Evolutionary conservation across 78 protist species (phyloP), one percentile per base, ranked within the genome.

Genomic region (Protostelium mycophagum): DNA sequence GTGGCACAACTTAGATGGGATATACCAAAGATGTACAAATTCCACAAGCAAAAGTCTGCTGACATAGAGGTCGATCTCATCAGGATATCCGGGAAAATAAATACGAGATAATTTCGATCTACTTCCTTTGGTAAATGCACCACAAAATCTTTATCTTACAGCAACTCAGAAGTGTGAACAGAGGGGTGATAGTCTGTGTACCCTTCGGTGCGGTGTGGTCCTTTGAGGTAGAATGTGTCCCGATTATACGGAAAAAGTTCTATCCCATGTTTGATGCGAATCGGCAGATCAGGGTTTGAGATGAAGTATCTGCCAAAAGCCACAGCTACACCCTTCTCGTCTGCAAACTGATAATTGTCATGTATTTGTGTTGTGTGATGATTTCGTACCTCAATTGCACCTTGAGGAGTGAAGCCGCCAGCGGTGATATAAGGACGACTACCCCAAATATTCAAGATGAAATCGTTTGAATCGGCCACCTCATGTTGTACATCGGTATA

Each of bases 1-100:
- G 86, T 90, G 16, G 95, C 95, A 0, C 90, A 93, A 88, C 89
- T 93, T 28, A 51, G 86, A 36, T 90, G 34, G 38, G 91, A 93
- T n/a, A 28, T 93, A 28, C 95, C 93, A 0, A 1, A 0, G 0
- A 87, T 63, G 89, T 90, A 90, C 85, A 83, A 73, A 88, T 91
- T 90, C 38, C 95, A 93, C 90, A 38, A 38, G 63, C 38, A 93
- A 89, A 31, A 0, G 23, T 34, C 83, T 51, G 88, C 86, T 5
- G 36, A 85, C 63, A 85, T 85, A 25, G 35, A 37, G 16, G 86
- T 36, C 29, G 86, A 37, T 16, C 37, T 85, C 34, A 51, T 51
- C 5, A 5, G 73, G 16, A n/a, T n/a, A 51, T 51, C 73, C 73
- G 16, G 73, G 16, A 5, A 51, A 51, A 51, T 51, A 5, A 51